Evolutionary conservation across 2,329 filamentous ascomycete genomes (phyloP).

Genomic region (Paecilomyces niveus): DNA sequence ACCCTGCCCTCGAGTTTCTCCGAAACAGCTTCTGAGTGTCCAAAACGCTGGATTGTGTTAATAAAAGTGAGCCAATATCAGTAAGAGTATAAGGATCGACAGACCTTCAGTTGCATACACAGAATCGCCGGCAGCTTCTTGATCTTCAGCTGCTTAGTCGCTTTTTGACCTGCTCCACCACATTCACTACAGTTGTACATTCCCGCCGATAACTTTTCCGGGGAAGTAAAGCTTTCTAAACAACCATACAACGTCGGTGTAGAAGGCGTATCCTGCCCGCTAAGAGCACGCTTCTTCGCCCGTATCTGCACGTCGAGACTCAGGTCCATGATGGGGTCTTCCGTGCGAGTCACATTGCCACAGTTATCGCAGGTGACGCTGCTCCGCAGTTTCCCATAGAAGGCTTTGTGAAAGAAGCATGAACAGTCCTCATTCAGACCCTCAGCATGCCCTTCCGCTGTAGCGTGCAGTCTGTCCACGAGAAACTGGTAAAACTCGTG

Average conservation of each 20-base stretch:
- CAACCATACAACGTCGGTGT: slow-evolving; percentile 62
- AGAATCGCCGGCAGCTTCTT: slow-evolving; percentile 81
- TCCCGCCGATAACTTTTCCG: slow-evolving; percentile 65
- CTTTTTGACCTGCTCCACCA: slow-evolving; percentile 63
- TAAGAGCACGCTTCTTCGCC: slow-evolving; percentile 43
- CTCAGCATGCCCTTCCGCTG: slow-evolving; percentile 64
- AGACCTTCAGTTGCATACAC: slow-evolving; percentile 85
- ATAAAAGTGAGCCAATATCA: background rate
- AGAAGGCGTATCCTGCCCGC: slow-evolving; percentile 30
- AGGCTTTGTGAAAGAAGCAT: slow-evolving; percentile 90
- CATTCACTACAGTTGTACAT: slow-evolving; percentile 84
- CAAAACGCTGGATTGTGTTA: slow-evolving; percentile 51
- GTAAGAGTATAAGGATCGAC: slow-evolving; percentile 7
- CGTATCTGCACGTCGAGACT: slow-evolving; percentile 80
- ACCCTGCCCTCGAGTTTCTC: slow-evolving; percentile 86
- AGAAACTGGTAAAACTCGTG: slow-evolving; percentile 97
- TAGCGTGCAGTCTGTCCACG: slow-evolving; percentile 80
- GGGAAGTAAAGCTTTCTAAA: slow-evolving; percentile 78
- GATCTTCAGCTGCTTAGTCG: slow-evolving; percentile 76
- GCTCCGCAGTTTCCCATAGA: slow-evolving; percentile 85
- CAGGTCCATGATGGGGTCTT: slow-evolving; percentile 86
- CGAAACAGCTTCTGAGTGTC: slow-evolving; percentile 66
- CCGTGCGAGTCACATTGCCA: slow-evolving; percentile 69
- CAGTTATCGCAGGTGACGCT: slow-evolving; percentile 89
- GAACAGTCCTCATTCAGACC: slow-evolving; percentile 54